Base-by-base conservation (phyloP, 129 eudicot genomes). In the Centrapalus pauciflorus region DNA sequence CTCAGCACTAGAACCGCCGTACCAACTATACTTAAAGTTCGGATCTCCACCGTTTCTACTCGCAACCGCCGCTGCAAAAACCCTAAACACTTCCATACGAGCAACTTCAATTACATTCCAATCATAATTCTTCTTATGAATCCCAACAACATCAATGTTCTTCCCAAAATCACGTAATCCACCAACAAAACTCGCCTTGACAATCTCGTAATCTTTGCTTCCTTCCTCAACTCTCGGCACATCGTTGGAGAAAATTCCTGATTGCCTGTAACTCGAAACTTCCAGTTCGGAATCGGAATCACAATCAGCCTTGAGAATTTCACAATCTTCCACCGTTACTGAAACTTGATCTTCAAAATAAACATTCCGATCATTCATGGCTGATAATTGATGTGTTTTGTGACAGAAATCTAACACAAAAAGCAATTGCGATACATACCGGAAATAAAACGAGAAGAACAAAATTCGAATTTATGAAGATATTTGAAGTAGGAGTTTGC, bases 1-100 rank as follows among this genome's bases (percentile, higher is more conserved):
- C 70, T 76, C 75, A 5, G 68, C 75, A 9, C 32, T 23, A 19
- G 80, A 76, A 50, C 75, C 76, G 10, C 80, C 75, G 38, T 32
- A 76, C 80, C 76, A 76, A 20, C 76, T 76, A 3, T 26, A 76
- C 34, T 40, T 76, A 0, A 69, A 8, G 4, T 76, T 76, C 35
- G 80, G 25, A 29, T 50, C 71, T 12, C 80, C 80, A 37, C 51
- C 69, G 56, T 69, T 68, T 8, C 32, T 27, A 19, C 37, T 50
- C 20, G 76, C 76, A 59, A 68, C 70, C 3, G 80, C 80, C n/a
- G 24, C 38, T 3, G 61, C 69, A 40, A 34, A 76, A 4, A 69
- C 58, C 50, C 30, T 37, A 61, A 76, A 76, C 14, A 12, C 65
- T 3, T 63, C 50, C 5, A 50, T 14, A 5, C 80, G 64, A 60